Base-by-base conservation (phyloP, 805 yeast species). In the Yarrowia hollandica region DNA sequence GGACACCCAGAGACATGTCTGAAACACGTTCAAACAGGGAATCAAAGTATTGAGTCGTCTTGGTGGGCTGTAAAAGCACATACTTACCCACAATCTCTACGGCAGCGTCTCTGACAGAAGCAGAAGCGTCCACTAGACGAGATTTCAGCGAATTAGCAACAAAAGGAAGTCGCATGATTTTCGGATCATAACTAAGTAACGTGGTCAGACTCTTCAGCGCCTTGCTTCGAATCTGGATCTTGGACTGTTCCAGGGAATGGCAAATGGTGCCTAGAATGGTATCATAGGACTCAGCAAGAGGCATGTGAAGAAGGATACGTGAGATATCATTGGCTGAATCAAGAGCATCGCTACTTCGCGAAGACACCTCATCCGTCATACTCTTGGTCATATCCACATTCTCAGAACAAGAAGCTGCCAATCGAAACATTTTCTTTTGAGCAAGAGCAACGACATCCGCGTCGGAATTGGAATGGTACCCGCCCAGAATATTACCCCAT, bases 41-140 rank as follows among this genome's bases (percentile, higher is more conserved):
- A 8, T 68, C 71, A 66, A 81, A 81, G 62, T 80, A 84, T 23
- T 77, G 77, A 2, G 76, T 75, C 18, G 80, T 73, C 26, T 78
- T 67, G 3, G 74, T 77, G 0, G 82, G 80, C 52, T 75, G 75
- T 1, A 73, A 64, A 2, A 71, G 65, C 35, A 84, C 66, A 59
- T 78, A 81, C 55, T 74, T 76, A 10, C 78, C 77, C 22, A 90
- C 70, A 35, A 90, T 74, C 39, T 88, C 94, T 25, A 90, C 72
- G 2, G 85, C 85, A 0, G 95, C 88, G 65, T 86, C 90, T 60
- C 90, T 77, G 0, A 89, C 92, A 35, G 84, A 78, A 0, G 95
- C 82, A 2, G 90, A 86, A 0, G 78, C 66, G 62, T 86, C 92
- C 5, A 67, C 70, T 34, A 90, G 71, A 44, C 82, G 72, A 9